A percentile compares a stretch with the other conserved stretches of the same genome.
Conservation (phyloP, 179 eudicot genomes). For the Silene noctiflora region DNA sequence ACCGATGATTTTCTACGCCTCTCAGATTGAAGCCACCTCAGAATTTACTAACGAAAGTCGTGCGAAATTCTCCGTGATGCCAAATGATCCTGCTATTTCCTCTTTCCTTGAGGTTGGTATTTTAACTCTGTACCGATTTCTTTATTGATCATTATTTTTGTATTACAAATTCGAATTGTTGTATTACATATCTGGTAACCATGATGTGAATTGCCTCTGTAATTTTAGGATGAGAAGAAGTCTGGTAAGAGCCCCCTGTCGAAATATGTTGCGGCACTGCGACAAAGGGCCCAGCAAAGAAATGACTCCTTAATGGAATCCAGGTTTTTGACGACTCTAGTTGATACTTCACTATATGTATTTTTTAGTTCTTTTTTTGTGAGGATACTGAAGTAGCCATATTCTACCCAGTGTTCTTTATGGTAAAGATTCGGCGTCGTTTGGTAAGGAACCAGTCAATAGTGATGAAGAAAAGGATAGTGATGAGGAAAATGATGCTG, state of each 20-base stretch:
- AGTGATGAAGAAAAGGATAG: constrained; percentile 51
- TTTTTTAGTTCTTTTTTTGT: background rate
- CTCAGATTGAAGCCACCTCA: constrained; percentile 81
- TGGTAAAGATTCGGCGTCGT: constrained; percentile 55
- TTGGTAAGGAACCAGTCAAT: constrained; percentile 41
- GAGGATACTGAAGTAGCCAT: constrained; percentile 13
- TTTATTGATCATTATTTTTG: background rate
- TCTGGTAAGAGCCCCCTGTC: constrained; percentile 70
- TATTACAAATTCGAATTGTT: too few species aligned
- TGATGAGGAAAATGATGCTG: constrained; percentile 24
- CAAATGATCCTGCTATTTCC: constrained; percentile 74
- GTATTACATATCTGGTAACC: too few species aligned
- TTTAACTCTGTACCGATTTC: background rate
- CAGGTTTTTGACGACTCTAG: constrained; percentile 44
- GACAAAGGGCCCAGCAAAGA: constrained; percentile 67
- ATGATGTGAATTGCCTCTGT: background rate
- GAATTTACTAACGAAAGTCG: constrained; percentile 70
- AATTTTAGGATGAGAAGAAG: constrained; percentile 69
- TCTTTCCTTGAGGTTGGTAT: constrained; percentile 71
- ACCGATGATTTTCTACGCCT: background rate
- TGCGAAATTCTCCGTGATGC: constrained; percentile 53
- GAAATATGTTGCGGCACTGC: constrained; percentile 54
- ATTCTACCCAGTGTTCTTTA: constrained; percentile 60
- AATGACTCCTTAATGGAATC: constrained; percentile 55
- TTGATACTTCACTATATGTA: background rate